Percentiles rank a stretch among this genome's conserved stretches.
Conservation (phyloP, 2,329 filamentous ascomycete species). For the Xylaria sp. region DNA sequence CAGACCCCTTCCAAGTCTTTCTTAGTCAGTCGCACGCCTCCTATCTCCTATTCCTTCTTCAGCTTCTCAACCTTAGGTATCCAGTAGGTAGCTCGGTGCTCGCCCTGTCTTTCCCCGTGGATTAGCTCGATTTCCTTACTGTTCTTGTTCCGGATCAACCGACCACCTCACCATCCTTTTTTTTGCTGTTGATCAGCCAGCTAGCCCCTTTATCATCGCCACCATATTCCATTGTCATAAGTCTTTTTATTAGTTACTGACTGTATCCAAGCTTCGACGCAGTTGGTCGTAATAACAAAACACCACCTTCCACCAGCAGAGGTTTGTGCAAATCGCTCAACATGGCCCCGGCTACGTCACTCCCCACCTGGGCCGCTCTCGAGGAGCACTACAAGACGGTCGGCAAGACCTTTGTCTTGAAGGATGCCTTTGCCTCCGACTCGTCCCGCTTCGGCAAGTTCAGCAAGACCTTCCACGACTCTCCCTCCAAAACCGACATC, state of each 20-base stretch:
- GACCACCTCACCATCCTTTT: background rate
- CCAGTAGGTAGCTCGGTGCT: background rate
- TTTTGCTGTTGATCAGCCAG: background rate
- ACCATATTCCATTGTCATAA: background rate
- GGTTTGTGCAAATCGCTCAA: slow-evolving; percentile 26
- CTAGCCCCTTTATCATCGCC: background rate
- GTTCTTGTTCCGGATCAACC: slow-evolving; percentile 27
- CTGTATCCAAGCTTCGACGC: slow-evolving; percentile 3
- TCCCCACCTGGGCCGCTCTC: slow-evolving; percentile 88
- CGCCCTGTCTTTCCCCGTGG: background rate
- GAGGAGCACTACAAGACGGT: slow-evolving; percentile 88
- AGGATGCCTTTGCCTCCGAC: slow-evolving; percentile 91
- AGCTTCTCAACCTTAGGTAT: slow-evolving; percentile 1
- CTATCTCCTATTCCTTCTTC: background rate
- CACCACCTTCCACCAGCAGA: background rate
- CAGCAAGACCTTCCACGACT: slow-evolving; percentile 83
- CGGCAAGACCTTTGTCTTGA: slow-evolving; percentile 90
- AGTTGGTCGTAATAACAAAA: background rate
- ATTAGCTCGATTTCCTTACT: slow-evolving; percentile 31
- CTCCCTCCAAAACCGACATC: slow-evolving; percentile 83
- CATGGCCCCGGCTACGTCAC: slow-evolving; percentile 86
- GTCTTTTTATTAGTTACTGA: background rate
- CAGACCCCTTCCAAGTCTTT: background rate
- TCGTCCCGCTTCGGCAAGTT: slow-evolving; percentile 90
- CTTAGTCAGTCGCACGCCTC: background rate